These are phyloP conservation scores for Alternaria ethzedia DNA, from an alignment of 2,329 filamentous ascomycete species.

Conservation along the genomic window DNA sequence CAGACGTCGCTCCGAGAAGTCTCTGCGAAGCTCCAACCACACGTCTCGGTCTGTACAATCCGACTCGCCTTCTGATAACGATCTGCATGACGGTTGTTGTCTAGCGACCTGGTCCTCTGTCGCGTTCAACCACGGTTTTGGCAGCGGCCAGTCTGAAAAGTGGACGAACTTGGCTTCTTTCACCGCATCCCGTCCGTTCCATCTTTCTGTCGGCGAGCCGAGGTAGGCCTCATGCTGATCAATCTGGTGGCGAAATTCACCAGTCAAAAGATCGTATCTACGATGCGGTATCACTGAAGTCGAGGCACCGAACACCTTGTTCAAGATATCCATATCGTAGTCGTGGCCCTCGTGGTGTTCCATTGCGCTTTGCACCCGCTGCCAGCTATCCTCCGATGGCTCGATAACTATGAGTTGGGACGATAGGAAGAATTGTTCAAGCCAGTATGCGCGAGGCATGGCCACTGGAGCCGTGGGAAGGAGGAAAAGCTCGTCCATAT, in stretches of 20 bases:
- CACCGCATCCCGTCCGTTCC: slow-evolving; percentile 45
- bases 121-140: not conserved
- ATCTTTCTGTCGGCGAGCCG: slow-evolving; percentile 52
- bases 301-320: not conserved
- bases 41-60: not conserved
- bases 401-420: slow-evolving; percentile 65
- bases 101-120: not conserved
- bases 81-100: not conserved
- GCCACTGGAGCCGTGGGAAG: slow-evolving; percentile 64
- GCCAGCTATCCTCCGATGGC: slow-evolving; percentile 61
- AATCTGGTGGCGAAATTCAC: too few relatives aligned
- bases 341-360: slow-evolving; percentile 14
- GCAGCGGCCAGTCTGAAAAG: slow-evolving; percentile 55
- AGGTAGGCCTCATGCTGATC: slow-evolving; percentile 46
- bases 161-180: slow-evolving; percentile 63
- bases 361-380: slow-evolving; percentile 26
- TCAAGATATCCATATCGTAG: not conserved
- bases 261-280: not conserved
- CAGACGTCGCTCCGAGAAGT: not conserved
- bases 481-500: slow-evolving; percentile 72
- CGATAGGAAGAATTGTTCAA: slow-evolving; percentile 56
- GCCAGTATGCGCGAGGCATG: slow-evolving; percentile 75
- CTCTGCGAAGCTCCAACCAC: not conserved
- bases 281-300: not conserved
- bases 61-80: not conserved